Conservation (phyloP, 768 basidiomycete genomes). For the Hericium erinaceus region DNA sequence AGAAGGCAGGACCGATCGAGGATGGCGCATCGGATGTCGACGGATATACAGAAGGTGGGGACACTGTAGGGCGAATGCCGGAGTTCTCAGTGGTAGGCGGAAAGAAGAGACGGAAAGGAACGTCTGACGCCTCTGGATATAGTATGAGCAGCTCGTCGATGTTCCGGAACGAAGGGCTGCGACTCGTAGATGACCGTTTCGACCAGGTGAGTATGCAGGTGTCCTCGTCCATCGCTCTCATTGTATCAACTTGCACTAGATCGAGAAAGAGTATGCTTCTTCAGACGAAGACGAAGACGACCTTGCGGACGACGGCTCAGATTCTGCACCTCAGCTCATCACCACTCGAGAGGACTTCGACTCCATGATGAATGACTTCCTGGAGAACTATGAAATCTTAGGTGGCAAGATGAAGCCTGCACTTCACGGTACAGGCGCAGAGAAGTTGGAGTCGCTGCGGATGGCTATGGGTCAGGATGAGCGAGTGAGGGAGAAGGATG, state of each 20-base stretch:
- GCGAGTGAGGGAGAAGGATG: constrained; percentile 37
- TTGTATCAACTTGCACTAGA: constrained; percentile 35
- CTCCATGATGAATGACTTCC: constrained; percentile 86
- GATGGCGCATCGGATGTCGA: constrained; percentile 33
- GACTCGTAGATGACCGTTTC: constrained; percentile 87
- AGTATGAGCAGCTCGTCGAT: constrained; percentile 97
- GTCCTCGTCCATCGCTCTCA: not conserved
- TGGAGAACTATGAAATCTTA: constrained; percentile 83
- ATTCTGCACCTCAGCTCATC: constrained; percentile 65
- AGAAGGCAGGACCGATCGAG: constrained; percentile 4
- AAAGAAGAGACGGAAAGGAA: constrained; percentile 60
- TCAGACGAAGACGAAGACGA: constrained; percentile 42
- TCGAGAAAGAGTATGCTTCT: constrained; percentile 70
- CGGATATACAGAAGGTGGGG: constrained; percentile 58
- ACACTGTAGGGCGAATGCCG: constrained; percentile 74
- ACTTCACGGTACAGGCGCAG: constrained; percentile 61
- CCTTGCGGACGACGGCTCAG: constrained; percentile 31
- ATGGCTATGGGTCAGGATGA: constrained; percentile 66
- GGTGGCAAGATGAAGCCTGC: constrained; percentile 79
- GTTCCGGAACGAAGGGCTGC: constrained; percentile 83
- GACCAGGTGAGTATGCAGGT: constrained; percentile 57
- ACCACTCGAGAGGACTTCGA: constrained; percentile 85
- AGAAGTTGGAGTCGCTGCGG: constrained; percentile 76
- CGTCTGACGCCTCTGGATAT: constrained; percentile 86
- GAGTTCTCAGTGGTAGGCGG: constrained; percentile 73